Conservation (phyloP, 495 filamentous ascomycete genomes). For the Tuber calosporum region DNA sequence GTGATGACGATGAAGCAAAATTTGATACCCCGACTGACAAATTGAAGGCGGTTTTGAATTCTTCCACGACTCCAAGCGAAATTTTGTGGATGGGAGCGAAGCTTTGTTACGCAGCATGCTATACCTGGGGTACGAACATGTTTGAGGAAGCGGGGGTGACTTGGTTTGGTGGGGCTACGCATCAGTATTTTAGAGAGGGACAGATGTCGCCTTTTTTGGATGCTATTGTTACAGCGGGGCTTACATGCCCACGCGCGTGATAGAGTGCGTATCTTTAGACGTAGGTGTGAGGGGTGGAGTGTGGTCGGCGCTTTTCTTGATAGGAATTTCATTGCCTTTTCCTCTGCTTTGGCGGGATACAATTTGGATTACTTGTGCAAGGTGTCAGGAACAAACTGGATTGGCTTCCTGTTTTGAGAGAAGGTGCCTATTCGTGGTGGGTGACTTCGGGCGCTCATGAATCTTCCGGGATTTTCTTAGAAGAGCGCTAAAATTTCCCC, state of each 20-base stretch:
- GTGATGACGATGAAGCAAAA: not conserved
- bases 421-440: not conserved
- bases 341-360: not conserved
- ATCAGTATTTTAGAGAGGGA: not conserved
- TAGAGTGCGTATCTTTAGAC: not conserved
- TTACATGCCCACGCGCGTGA: not conserved
- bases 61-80: not conserved
- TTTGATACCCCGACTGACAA: not conserved
- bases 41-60: not conserved
- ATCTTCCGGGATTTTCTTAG: not conserved
- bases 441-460: not conserved
- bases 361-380: not conserved
- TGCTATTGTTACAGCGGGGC: not conserved
- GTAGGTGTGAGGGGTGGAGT: not conserved
- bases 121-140: not conserved
- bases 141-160: not conserved
- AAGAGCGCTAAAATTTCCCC: not conserved
- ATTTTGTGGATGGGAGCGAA: slow-evolving; percentile 11
- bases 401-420: not conserved
- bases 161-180: not conserved
- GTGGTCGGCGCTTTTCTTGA: not conserved
- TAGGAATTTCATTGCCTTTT: not conserved
- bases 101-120: not conserved
- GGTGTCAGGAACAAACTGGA: not conserved
- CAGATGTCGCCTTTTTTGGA: not conserved